Base-by-base conservation (phyloP, 108 stramenopile genomes). In the Asterionellopsis glacialis region DNA sequence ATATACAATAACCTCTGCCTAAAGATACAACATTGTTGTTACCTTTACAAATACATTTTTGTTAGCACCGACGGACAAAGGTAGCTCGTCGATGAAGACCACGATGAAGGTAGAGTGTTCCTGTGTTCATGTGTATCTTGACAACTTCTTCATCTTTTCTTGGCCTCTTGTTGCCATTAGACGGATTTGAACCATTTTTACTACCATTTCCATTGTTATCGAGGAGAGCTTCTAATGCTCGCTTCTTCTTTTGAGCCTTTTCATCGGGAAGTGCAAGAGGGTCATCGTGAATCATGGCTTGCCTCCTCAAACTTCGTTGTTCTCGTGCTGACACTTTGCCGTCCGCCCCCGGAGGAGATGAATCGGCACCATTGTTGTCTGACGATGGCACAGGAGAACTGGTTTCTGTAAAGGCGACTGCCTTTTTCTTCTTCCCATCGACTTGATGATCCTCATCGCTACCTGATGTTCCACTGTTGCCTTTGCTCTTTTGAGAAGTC, bases 61-160 rank as follows among this genome's bases (percentile, higher is more conserved):
- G 33, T 7, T 33, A 33, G 33, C 33, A 5, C 33, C 33, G 33
- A 33, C 76, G 73, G 54, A 81, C 56, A 65, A 84, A 84, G 39
- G 61, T 77, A 18, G 72, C 82, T 38, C 76, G 64, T 39, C 74
- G 76, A 33, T 70, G 54, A 13, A 57, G 56, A 19, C 82, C 82
- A 14, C 68, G 57, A 59, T 72, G 80, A 44, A 84, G 57, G 59
- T 75, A 80, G 41, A 84, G 79, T 14, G 79, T 77, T 41, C 83
- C 80, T 18, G 83, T 84, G 38, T 69, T 55, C 71, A 81, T 68
- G 14, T 59, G 54, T 24, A 81, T 71, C 45, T 79, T 84, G 39
- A 80, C 73, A 15, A 77, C 76, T 48, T 75, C 77, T 24, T 72
- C 73, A 14, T 63, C 58, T 26, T 52, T 63, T 19, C 55, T 57